These are phyloP conservation scores for Tephrocybe sp. DNA, from an alignment of 768 basidiomycete species.

Conservation along the genomic window DNA sequence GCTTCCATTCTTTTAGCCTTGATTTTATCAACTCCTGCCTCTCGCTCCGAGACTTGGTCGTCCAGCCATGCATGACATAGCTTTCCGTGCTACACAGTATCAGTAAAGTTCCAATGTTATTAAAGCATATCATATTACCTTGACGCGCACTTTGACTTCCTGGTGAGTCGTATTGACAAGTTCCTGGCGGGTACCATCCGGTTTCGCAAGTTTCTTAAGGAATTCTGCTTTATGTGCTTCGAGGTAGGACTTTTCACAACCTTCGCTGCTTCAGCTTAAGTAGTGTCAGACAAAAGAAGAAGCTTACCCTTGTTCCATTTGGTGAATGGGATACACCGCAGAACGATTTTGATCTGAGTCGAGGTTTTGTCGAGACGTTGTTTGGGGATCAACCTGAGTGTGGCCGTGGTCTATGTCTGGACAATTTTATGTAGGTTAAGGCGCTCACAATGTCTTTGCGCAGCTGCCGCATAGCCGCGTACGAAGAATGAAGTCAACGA, in stretches of 20 bases:
- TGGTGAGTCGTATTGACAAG: background rate
- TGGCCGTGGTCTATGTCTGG: background rate
- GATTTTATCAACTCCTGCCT: conserved; percentile 14
- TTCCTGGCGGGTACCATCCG: conserved; percentile 15
- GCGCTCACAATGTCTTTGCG: conserved; percentile 19
- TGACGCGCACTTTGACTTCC: conserved; percentile 8
- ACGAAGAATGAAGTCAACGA: conserved; percentile 26
- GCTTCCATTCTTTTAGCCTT: conserved; percentile 11
- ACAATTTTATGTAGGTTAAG: background rate
- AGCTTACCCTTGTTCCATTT: conserved; percentile 17
- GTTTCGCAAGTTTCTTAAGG: conserved; percentile 13
- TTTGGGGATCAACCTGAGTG: conserved; percentile 13
- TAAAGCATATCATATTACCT: conserved; percentile 8
- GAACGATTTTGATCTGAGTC: conserved; percentile 17
- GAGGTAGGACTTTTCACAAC: conserved; percentile 16
- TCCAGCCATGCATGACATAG: conserved; percentile 11
- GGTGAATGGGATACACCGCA: conserved; percentile 22
- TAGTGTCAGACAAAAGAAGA: background rate
- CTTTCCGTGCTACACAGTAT: conserved; percentile 5
- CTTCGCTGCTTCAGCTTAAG: background rate
- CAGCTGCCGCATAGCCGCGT: conserved; percentile 26
- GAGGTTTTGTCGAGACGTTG: conserved; percentile 11
- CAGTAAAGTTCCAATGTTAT: background rate
- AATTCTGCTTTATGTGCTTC: conserved; percentile 19
- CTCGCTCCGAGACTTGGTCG: conserved; percentile 1